Evolutionary conservation across 495 filamentous ascomycete genomes (phyloP).

Genomic region (Penicillium canescens): DNA sequence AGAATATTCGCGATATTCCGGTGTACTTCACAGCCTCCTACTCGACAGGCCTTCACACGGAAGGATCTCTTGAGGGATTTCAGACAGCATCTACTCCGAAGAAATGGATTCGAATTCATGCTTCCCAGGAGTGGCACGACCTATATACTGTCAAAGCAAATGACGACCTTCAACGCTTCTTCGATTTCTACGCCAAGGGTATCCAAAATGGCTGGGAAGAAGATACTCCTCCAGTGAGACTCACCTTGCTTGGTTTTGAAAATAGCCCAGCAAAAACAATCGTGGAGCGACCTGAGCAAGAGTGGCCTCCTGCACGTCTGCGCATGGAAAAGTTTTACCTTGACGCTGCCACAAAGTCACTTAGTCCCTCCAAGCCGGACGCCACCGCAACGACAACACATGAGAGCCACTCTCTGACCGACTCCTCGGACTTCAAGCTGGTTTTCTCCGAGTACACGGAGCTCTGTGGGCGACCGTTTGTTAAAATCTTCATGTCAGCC

Average conservation of each 20-base stretch:
- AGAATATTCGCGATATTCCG: conserved; percentile 19
- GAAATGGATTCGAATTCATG: conserved; percentile 36
- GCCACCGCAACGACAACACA: background rate
- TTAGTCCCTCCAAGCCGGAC: too few species aligned
- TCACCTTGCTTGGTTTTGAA: conserved; percentile 15
- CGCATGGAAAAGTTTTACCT: too few species aligned
- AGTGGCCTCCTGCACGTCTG: conserved; percentile 4
- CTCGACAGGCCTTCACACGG: conserved; percentile 17
- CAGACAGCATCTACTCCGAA: background rate
- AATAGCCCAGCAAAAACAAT: conserved; percentile 11
- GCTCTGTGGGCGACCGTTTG: conserved; percentile 10
- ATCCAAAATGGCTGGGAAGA: conserved; percentile 36
- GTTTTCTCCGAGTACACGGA: conserved; percentile 15
- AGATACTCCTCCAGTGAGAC: conserved; percentile 25
- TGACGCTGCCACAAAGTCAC: too few species aligned
- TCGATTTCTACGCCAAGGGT: conserved; percentile 32
- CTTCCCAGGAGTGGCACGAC: conserved; percentile 36
- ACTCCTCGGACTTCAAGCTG: conserved; percentile 13
- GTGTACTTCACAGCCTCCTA: conserved; percentile 27
- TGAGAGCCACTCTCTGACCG: conserved; percentile 6
- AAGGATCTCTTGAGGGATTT: conserved; percentile 17
- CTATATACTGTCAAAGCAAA: conserved; percentile 18
- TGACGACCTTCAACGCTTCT: conserved; percentile 32
- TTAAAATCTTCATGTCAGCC: conserved; percentile 16
- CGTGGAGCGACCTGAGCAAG: conserved; percentile 7